Evolutionary conservation across 2,329 filamentous ascomycete species (phyloP), one percentile per base, ranked within the genome.

Genomic region (Raffaelea ambrosiae): DNA sequence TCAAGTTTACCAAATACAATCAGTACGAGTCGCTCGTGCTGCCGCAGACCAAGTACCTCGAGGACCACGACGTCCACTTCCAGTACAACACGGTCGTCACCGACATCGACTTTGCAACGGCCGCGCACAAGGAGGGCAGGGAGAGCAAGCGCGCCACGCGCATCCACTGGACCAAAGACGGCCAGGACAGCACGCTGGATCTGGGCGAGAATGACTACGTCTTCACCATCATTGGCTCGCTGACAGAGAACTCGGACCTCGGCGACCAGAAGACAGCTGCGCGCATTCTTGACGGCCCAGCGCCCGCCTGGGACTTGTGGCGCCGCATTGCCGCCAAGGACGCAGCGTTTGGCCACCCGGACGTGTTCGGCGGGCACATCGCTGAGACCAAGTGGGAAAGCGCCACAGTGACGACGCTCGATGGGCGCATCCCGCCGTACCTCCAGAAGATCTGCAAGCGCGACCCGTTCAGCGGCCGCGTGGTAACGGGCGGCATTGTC

Each of bases 221-320:
- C 16, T 58, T 71, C 33, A 58, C 66, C 36, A 66, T 63, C 0
- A 56, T 67, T 7, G 66, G 67, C 9, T 67, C 63, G 16, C 57
- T 66, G 55, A 65, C 61, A 16, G 63, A 65, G 23, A 62, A 61
- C 40, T 61, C 64, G 3, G 56, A 58, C 18, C 50, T 59, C 4
- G 66, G 62, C 11, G 61, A 61, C 43, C 67, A 66, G 45, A 58
- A 58, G 22, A 55, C 60, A 1, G 55, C 56, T 3, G 55, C 62
- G 13, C 43, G 26, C 48, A 55, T 42, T 49, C 55, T 22, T 53
- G 54, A 61, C 10, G 59, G 62, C 14, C 60, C 62, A 0, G 65
- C 66, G 42, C 64, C 64, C 19, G 63, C 64, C 13, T 70, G 67
- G 67, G 57, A 62, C 4, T 56, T 70, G 4, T 71, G 68, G 68